Evolutionary conservation across 768 basidiomycete species (phyloP), one percentile per base, ranked within the genome.

Genomic region (Russula olivacea): DNA sequence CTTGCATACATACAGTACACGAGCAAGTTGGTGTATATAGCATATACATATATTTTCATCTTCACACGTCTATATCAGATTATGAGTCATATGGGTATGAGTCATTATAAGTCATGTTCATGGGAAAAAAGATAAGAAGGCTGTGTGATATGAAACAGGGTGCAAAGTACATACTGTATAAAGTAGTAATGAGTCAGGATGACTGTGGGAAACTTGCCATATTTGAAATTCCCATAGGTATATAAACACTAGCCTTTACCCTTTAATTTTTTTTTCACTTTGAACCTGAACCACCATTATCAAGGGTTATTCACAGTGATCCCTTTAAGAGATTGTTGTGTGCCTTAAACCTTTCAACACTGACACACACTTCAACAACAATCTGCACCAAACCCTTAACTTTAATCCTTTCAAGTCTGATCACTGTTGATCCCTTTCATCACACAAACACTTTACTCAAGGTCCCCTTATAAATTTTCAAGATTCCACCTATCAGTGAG

Each of bases 401-500:
- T 7, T 1, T 4, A 38, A 38, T 6, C 11, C 17, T 40, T 17
- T 30, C 36, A 38, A 34, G 28, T 8, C 8, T 15, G 34, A 14
- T n/a, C 28, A 40, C 4, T 30, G 25, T 17, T n/a, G 4, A 28
- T 7, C 32, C 19, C 30, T 17, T 32, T 11, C 19, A 9, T n/a
- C 7, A 50, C 12, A 48, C 12, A 48, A 48, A 59, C 11, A 36
- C 32, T 21, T 14, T 6, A 25, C 1, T 1, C 14, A 25, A 14
- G 10, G 0, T n/a, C 12, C 7, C 28, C 4, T 0, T 10, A 21
- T 21, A 21, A 28, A 23, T 5, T 30, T 52, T 40, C 61, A 63
- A 58, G 6, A 58, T 63, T 47, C 4, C 61, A 53, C 61, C 51
- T n/a, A 53, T 43, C 12, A 63, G 62, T 59, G 34, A 63, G 62